Evolutionary conservation across 352 stramenopile species (phyloP).

Genomic region (Lagenidium sp.): DNA sequence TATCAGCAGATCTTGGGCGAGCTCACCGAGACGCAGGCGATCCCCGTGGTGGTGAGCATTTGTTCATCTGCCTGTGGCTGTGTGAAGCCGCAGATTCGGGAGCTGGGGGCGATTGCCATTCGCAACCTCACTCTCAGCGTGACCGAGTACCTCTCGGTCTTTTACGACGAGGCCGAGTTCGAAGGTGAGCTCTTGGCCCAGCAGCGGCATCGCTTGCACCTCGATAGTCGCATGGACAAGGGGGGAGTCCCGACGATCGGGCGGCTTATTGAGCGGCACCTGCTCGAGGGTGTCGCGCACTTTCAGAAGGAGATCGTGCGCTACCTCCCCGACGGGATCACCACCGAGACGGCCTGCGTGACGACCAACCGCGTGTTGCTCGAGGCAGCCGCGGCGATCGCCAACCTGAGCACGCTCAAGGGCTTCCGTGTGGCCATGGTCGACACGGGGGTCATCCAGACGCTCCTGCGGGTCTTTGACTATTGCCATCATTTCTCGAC

Average conservation of each 20-base stretch:
- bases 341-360: neutral
- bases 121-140: constrained; percentile 64
- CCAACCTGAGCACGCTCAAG: constrained; percentile 63
- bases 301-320: constrained; percentile 46
- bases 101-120: constrained; percentile 46
- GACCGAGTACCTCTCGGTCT: constrained; percentile 40
- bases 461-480: constrained; percentile 33
- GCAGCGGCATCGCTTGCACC: neutral
- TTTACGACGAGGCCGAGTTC: constrained; percentile 26
- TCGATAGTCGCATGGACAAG: neutral
- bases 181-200: constrained; percentile 7
- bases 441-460: constrained; percentile 33
- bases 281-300: constrained; percentile 46
- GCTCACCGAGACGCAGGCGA: constrained; percentile 47
- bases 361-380: constrained; percentile 27
- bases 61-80: constrained; percentile 19
- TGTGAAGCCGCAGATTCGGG: constrained; percentile 24
- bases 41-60: constrained; percentile 51
- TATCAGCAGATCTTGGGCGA: constrained; percentile 54
- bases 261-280: constrained; percentile 37
- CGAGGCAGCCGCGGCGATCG: constrained; percentile 48
- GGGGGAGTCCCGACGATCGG: constrained; percentile 20
- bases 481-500: neutral
- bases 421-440: constrained; percentile 51
- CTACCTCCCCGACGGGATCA: constrained; percentile 5